These are phyloP conservation scores for Coemansia sp. DNA, from an alignment of 192 early-diverging fungal genomes.

Conservation along the genomic window DNA sequence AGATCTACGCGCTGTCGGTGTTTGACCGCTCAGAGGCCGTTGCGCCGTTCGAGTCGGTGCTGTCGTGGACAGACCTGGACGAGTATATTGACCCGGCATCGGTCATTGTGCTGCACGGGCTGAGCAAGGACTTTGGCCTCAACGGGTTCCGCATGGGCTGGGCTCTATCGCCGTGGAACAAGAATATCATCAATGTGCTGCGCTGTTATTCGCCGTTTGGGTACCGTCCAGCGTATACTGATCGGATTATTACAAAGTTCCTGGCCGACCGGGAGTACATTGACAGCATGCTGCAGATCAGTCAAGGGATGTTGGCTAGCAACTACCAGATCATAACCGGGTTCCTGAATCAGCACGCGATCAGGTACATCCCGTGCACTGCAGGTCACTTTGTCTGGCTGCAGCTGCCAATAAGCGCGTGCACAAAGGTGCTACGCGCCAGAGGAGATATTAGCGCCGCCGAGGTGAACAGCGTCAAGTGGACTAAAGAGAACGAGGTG, in stretches of 20 bases:
- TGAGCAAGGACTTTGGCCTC: slow-evolving; percentile 84
- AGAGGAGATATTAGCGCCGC: slow-evolving; percentile 7
- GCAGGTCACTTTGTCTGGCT: slow-evolving; percentile 76
- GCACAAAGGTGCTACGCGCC: slow-evolving; percentile 49
- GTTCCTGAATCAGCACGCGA: slow-evolving; percentile 46
- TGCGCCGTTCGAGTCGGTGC: slow-evolving; percentile 64
- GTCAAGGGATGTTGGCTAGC: slow-evolving; percentile 58
- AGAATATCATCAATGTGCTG: slow-evolving; percentile 25
- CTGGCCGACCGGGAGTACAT: slow-evolving; percentile 59
- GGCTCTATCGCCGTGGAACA: slow-evolving; percentile 64
- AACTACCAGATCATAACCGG: slow-evolving; percentile 49
- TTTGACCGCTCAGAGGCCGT: slow-evolving; percentile 48
- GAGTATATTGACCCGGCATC: slow-evolving; percentile 61
- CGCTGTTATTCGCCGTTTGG: slow-evolving; percentile 58
- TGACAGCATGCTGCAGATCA: slow-evolving; percentile 60
- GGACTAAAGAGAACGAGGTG: slow-evolving; percentile 54
- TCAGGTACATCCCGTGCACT: slow-evolving; percentile 61
- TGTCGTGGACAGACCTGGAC: slow-evolving; percentile 59
- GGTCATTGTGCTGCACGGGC: slow-evolving; percentile 71
- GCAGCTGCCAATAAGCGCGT: slow-evolving; percentile 21
- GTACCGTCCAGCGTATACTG: slow-evolving; percentile 61
- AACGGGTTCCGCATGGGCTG: slow-evolving; percentile 73
- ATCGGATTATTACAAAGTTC: slow-evolving; percentile 59
- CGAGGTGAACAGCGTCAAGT: slow-evolving; percentile 8
- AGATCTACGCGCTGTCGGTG: slow-evolving; percentile 74